phyloP scores from a whole-genome alignment of 495 filamentous ascomycete genomes.

The Paragyromitra xinjiangensis region DNA sequence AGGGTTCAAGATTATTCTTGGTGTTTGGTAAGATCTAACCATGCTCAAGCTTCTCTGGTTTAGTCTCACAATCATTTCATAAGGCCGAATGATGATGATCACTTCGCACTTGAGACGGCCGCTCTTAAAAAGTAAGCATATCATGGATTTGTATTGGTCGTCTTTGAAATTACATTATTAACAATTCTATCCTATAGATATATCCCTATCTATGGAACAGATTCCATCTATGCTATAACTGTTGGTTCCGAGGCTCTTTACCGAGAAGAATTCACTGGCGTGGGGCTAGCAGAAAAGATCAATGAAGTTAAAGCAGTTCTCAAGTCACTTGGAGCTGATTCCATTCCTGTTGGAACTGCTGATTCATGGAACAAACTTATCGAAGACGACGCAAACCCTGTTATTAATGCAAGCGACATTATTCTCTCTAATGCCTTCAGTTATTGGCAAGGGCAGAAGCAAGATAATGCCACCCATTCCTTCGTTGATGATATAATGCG shows the following conservation, averaged over 20 bases:
- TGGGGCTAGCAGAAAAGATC: conserved; percentile 71
- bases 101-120: conserved; percentile 70
- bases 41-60: conserved; percentile 40
- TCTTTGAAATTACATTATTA: neutral
- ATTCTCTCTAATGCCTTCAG: conserved; percentile 82
- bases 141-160: conserved; percentile 25
- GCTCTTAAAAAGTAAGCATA: conserved; percentile 64
- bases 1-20: conserved; percentile 78
- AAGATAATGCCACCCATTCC: conserved; percentile 70
- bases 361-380: conserved; percentile 85
- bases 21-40: conserved; percentile 69
- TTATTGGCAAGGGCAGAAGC: conserved; percentile 79
- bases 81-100: conserved; percentile 74
- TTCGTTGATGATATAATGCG: conserved; percentile 78
- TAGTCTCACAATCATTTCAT: conserved; percentile 24
- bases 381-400: conserved; percentile 75
- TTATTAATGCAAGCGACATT: conserved; percentile 71
- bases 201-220: conserved; percentile 64
- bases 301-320: conserved; percentile 67
- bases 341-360: conserved; percentile 70
- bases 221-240: conserved; percentile 75
- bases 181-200: conserved; percentile 15
- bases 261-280: conserved; percentile 73
- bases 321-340: conserved; percentile 60
- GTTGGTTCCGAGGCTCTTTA: conserved; percentile 82